Evolutionary conservation across 1,139 yeast species (phyloP), one percentile per base, ranked within the genome.

Genomic region (Lodderomyces jiufengensis): DNA sequence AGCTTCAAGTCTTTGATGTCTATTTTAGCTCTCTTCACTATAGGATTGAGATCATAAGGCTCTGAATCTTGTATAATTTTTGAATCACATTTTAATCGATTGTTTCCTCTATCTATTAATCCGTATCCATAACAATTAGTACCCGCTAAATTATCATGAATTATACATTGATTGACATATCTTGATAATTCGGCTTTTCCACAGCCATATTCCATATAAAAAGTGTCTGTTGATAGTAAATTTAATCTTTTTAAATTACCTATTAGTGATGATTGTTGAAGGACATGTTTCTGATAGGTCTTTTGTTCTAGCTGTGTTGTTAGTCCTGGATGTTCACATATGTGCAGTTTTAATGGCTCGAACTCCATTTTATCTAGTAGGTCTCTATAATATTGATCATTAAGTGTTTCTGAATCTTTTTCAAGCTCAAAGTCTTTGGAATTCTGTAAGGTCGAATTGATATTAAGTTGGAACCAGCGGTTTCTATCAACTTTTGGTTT

Each of bases 171-270:
- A 41, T 74, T 69, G n/a, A 86, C 66, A 49, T 77, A 84, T 41
- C 95, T 61, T 1, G 90, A 76, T 18, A 88, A 68, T 53, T 88
- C 97, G 1, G 84, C 95, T 42, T 90, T 75, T 0, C 97, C 97
- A 54, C 95, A 84, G 0, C 97, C 97, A 63, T 86, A 87, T 55
- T 88, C 97, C 18, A 84, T 55, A 49, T 80, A 76, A 34, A 72
- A 62, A 27, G 54, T 50, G 4, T 61, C 49, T 3, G 55, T 32
- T 1, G 61, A 59, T 22, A 81, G 57, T 21, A 80, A 50, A 0
- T 57, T 59, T n/a, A 57, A 47, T 3, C 60, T 53, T 23, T 73
- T 66, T 52, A 88, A 57, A 43, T 84, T 84, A 4, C 87, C 90
- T 14, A 85, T 82, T 40, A 88, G 57, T 3, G 95, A 84, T 0